phyloP scores from a whole-genome alignment of 2,329 filamentous ascomycete genomes.

The Beauveria sp. region DNA sequence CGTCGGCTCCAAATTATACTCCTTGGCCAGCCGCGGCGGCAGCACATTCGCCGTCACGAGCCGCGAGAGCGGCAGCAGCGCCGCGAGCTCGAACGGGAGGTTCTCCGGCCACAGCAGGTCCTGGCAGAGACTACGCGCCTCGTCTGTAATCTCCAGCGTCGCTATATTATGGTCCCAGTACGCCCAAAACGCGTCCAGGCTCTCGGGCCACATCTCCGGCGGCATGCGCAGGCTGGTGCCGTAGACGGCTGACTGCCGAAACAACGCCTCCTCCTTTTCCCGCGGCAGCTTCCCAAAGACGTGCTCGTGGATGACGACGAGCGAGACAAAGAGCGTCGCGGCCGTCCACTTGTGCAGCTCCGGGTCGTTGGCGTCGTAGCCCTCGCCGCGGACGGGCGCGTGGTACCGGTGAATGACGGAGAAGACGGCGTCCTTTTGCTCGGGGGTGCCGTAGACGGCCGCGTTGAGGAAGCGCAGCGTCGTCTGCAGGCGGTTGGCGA shows the following conservation, averaged over 20 bases:
- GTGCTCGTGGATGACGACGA: conserved; percentile 27
- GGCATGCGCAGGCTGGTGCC: conserved; percentile 25
- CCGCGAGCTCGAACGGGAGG: conserved; percentile 17
- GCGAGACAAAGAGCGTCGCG: conserved; percentile 30
- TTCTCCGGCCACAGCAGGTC: conserved; percentile 20
- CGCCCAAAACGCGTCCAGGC: conserved; percentile 29
- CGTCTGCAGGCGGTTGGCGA: conserved; percentile 27
- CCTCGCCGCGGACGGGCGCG: conserved; percentile 23
- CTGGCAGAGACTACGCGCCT: conserved; percentile 19
- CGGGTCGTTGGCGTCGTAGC: conserved; percentile 29
- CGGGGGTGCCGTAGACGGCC: conserved; percentile 26
- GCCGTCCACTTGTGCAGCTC: conserved; percentile 33
- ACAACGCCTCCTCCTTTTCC: conserved; percentile 20
- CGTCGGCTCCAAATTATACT: conserved; percentile 19
- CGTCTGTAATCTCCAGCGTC: conserved; percentile 24
- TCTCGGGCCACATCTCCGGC: conserved; percentile 28
- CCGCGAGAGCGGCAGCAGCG: conserved; percentile 16
- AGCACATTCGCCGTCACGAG: conserved; percentile 15
- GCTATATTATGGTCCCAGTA: conserved; percentile 31
- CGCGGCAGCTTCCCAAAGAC: conserved; percentile 25
- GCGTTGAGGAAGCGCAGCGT: conserved; percentile 33
- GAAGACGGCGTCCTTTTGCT: conserved; percentile 27
- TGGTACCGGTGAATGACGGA: conserved; percentile 29
- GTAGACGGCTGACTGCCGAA: conserved; percentile 21
- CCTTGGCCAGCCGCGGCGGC: conserved; percentile 18